Conservation (phyloP, 495 filamentous ascomycete species). For the Penicillium subrubescens region DNA sequence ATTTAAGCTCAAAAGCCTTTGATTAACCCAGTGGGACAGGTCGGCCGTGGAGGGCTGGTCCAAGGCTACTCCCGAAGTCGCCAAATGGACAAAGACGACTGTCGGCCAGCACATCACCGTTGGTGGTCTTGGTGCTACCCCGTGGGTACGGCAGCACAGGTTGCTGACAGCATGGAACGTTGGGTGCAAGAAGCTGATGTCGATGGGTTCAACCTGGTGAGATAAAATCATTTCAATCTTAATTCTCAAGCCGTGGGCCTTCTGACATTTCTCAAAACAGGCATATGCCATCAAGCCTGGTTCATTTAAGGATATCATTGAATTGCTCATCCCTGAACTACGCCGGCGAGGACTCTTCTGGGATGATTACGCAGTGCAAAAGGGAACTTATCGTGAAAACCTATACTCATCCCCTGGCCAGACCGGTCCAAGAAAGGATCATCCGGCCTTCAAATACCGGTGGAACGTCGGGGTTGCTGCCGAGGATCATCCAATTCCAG, state of each 20-base stretch:
- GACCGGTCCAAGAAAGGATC: slow-evolving; percentile 46
- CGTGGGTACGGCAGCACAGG: slow-evolving; percentile 57
- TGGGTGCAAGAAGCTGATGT: slow-evolving; percentile 65
- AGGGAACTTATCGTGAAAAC: slow-evolving; percentile 54
- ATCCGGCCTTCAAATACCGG: slow-evolving; percentile 52
- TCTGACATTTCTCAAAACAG: slow-evolving; percentile 24
- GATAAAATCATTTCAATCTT: slow-evolving; percentile 8
- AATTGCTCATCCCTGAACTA: slow-evolving; percentile 50
- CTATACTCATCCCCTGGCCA: slow-evolving; percentile 43
- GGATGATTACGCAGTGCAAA: slow-evolving; percentile 47
- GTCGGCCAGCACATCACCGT: slow-evolving; percentile 65
- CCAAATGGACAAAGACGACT: slow-evolving; percentile 65
- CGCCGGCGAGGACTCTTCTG: slow-evolving; percentile 51
- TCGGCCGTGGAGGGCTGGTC: slow-evolving; percentile 53
- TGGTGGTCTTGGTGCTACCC: slow-evolving; percentile 58
- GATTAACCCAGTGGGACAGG: slow-evolving; percentile 21
- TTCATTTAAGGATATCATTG: slow-evolving; percentile 64
- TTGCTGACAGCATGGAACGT: slow-evolving; percentile 62
- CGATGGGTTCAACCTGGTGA: slow-evolving; percentile 64
- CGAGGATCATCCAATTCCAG: slow-evolving; percentile 23
- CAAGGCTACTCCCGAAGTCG: slow-evolving; percentile 43
- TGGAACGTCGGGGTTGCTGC: slow-evolving; percentile 51
- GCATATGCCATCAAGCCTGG: slow-evolving; percentile 63
- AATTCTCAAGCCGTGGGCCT: neutral
- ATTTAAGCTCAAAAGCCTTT: neutral